Evolutionary conservation across 2,329 filamentous ascomycete genomes (phyloP), one percentile per base, ranked within the genome.

Genomic region (Aspergillus melleus): DNA sequence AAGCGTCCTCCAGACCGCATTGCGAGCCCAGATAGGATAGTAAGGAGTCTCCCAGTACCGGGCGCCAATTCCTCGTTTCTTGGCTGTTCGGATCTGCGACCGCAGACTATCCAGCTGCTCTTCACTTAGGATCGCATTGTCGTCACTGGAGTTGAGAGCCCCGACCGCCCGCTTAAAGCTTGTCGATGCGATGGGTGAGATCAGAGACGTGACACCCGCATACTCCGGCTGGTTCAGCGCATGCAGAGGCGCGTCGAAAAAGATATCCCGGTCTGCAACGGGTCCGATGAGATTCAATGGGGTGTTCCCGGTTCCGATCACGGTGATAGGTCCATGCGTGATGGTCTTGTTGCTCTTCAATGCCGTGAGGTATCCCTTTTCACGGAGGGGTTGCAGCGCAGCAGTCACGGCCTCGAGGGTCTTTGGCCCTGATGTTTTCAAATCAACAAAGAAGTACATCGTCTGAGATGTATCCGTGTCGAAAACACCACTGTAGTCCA

Each of bases 1-100:
- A 61, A 89, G 70, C 5, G 77, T 79, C 63, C 80, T 76, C 87
- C 87, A 89, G 4, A 87, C 73, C 10, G 77, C 75, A 69, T 88
- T 85, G 24, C 87, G 74, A 22, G 80, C 83, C n/a, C 81, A 79
- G 29, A 88, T 73, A 0, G 86, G 86, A 77, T 81, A 89, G 2
- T 76, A 76, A 0, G 87, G 87, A 62, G 83, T 81, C 55, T 86
- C 84, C 86, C 86, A 89, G 67, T 89, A 89, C 58, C 87, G 74
- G 1, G 81, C 81, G 58, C 75, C 76, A 60, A 90, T 87, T 0
- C 86, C 86, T 67, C 80, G 84, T 14, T 72, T 75, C 64, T 84
- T 82, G 5, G 87, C 87, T 0, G 69, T 68, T 0, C 68, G 70
- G 19, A 89, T 78, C 72, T 89, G 86, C 10, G 64, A 68, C 26